Evolutionary conservation across 2,329 filamentous ascomycete genomes (phyloP).

Genomic region (Fusarium setosum): DNA sequence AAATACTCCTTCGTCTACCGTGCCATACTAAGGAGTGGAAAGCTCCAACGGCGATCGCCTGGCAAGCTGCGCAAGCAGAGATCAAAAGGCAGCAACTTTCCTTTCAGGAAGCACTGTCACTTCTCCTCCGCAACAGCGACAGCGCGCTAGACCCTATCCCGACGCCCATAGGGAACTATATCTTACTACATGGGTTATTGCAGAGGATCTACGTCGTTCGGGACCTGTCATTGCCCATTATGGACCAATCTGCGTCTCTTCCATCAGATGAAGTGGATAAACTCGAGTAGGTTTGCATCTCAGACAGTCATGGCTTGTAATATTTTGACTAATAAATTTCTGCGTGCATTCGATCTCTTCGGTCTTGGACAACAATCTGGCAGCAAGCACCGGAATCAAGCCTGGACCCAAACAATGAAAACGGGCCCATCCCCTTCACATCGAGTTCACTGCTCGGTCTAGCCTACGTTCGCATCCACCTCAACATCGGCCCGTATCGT

Average conservation of each 20-base stretch:
- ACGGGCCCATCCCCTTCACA: slow-evolving; percentile 55
- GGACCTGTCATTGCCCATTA: slow-evolving; percentile 50
- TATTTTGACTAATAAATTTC: neutral
- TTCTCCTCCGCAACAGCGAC: slow-evolving; percentile 45
- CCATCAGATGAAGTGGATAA: slow-evolving; percentile 51
- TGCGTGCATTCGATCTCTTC: slow-evolving; percentile 44
- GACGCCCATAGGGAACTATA: slow-evolving; percentile 51
- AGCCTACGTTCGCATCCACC: slow-evolving; percentile 58
- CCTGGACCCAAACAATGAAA: slow-evolving; percentile 54
- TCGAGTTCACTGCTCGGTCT: slow-evolving; percentile 58
- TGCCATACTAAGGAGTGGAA: slow-evolving; percentile 52
- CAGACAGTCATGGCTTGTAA: neutral
- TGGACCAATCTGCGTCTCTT: slow-evolving; percentile 45
- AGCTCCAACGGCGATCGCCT: slow-evolving; percentile 38
- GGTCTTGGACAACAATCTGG: slow-evolving; percentile 53
- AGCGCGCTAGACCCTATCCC: slow-evolving; percentile 45
- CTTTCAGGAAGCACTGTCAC: slow-evolving; percentile 50
- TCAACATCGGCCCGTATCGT: slow-evolving; percentile 57
- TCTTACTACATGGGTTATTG: slow-evolving; percentile 50
- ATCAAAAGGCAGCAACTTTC: slow-evolving; percentile 47
- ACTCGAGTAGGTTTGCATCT: slow-evolving; percentile 43
- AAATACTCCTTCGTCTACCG: slow-evolving; percentile 49
- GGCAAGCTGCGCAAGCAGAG: slow-evolving; percentile 27
- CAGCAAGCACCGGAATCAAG: slow-evolving; percentile 53
- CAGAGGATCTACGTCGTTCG: slow-evolving; percentile 53